Evolutionary conservation across 2,329 filamentous ascomycete genomes (phyloP).

Genomic region (Trichophyton mentagrophytes): DNA sequence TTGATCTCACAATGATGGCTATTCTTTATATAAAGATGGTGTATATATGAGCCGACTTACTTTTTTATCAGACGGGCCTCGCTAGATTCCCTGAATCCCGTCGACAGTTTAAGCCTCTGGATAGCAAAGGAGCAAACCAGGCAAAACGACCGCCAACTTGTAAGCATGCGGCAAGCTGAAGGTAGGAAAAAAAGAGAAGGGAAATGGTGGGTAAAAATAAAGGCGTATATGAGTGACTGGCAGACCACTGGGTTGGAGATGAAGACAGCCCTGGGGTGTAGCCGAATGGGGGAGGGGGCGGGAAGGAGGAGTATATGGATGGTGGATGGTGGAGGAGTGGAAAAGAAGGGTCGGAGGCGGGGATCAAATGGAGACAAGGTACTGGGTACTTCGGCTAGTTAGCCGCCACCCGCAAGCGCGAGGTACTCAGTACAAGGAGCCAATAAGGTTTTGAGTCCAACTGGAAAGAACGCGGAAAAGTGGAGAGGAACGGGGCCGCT

Average conservation of each 20-base stretch:
- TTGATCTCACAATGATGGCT: background rate
- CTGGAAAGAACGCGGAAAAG: background rate
- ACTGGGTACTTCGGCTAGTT: conserved; percentile 1
- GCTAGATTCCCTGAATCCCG: background rate
- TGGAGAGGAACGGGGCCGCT: background rate
- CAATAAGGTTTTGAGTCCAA: background rate
- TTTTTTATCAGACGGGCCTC: background rate
- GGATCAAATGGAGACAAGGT: conserved; percentile 1
- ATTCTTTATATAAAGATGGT: background rate
- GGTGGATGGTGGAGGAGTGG: background rate
- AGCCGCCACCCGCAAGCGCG: background rate
- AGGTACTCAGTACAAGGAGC: background rate
- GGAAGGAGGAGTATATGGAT: background rate
- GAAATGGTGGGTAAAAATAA: background rate
- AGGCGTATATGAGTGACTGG: background rate
- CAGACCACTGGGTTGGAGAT: background rate
- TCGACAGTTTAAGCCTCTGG: background rate
- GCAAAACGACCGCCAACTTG: background rate
- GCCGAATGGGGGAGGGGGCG: background rate
- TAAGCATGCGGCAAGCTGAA: background rate
- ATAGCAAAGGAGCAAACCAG: background rate
- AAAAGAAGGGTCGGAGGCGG: conserved; percentile 11
- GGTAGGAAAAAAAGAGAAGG: background rate
- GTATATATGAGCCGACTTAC: background rate
- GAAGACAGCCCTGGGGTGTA: background rate